Conservation (phyloP, 441 rosid genomes). For the Francoa sonchifolia region DNA sequence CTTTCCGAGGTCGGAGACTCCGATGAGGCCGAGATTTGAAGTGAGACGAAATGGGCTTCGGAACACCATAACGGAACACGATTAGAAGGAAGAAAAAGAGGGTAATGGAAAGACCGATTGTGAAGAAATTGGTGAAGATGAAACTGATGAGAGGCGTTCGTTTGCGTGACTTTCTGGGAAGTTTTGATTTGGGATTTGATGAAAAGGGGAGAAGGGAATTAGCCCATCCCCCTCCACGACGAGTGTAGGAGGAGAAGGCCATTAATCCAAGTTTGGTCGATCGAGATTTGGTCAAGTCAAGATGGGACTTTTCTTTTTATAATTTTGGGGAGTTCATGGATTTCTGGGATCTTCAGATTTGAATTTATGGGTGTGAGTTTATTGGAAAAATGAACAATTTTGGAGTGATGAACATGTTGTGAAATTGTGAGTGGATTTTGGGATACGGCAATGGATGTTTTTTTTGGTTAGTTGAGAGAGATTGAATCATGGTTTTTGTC, state of each 20-base stretch:
- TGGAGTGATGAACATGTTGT: too few species aligned
- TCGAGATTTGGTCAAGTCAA: too few species aligned
- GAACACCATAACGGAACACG: slow-evolving; percentile 63
- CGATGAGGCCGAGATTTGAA: slow-evolving; percentile 33
- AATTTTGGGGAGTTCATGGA: too few species aligned
- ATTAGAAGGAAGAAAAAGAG: slow-evolving; percentile 62
- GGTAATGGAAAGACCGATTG: slow-evolving; percentile 51
- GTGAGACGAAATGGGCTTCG: slow-evolving; percentile 45
- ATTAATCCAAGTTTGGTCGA: too few species aligned
- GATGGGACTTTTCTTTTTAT: too few species aligned
- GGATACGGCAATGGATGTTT: too few species aligned
- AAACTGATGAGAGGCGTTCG: slow-evolving; percentile 52
- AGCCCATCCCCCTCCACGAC: slow-evolving; percentile 57
- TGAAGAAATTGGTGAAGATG: slow-evolving; percentile 58
- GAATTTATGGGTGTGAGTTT: too few species aligned
- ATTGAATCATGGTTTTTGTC: too few species aligned
- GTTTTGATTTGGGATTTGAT: slow-evolving; percentile 36
- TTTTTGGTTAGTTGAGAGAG: too few species aligned
- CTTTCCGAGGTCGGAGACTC: slow-evolving; percentile 24
- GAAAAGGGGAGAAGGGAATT: slow-evolving; percentile 50
- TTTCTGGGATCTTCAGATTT: too few species aligned
- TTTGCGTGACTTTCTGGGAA: slow-evolving; percentile 46
- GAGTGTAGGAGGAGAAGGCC: slow-evolving; percentile 68
- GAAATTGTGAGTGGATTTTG: too few species aligned
- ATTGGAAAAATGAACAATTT: too few species aligned